These are phyloP conservation scores for Neonectria punicea DNA, from an alignment of 2,329 filamentous ascomycete species.

Conservation along the genomic window DNA sequence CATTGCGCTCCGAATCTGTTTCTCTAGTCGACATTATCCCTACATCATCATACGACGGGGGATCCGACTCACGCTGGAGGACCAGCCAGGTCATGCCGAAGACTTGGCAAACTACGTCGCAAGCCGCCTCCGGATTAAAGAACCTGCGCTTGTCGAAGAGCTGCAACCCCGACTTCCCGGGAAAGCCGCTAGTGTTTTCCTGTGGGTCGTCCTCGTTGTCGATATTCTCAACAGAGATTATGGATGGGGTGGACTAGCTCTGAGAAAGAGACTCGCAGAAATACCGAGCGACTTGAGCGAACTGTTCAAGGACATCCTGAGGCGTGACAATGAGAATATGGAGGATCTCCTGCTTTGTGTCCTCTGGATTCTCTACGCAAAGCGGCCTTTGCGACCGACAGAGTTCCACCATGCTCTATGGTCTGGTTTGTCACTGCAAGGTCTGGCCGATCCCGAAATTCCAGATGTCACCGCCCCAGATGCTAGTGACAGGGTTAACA, in stretches of 20 bases:
- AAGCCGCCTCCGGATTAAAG: constrained; percentile 42
- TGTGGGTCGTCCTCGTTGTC: constrained; percentile 56
- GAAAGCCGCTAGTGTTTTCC: constrained; percentile 55
- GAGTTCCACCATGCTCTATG: constrained; percentile 59
- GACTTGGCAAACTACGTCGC: constrained; percentile 50
- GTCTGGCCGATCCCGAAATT: constrained; percentile 40
- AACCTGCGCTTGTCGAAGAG: constrained; percentile 4
- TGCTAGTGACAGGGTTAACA: constrained; percentile 24
- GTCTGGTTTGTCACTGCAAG: constrained; percentile 34
- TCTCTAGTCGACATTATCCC: constrained; percentile 60
- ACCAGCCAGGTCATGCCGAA: constrained; percentile 47
- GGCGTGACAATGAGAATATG: constrained; percentile 54
- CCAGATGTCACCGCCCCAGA: constrained; percentile 26
- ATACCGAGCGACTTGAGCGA: constrained; percentile 54
- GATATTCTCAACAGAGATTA: constrained; percentile 52
- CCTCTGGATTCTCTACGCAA: constrained; percentile 63
- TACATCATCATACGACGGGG: constrained; percentile 48
- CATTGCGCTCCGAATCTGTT: constrained; percentile 49
- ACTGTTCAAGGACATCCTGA: constrained; percentile 62
- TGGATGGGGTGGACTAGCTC: constrained; percentile 37
- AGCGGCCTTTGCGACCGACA: constrained; percentile 51
- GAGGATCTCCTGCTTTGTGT: constrained; percentile 57
- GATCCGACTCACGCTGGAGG: constrained; percentile 47
- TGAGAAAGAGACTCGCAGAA: constrained; percentile 44
- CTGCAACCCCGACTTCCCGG: constrained; percentile 41